phyloP scores from a whole-genome alignment of 805 yeast species.

The Candida maesae region DNA sequence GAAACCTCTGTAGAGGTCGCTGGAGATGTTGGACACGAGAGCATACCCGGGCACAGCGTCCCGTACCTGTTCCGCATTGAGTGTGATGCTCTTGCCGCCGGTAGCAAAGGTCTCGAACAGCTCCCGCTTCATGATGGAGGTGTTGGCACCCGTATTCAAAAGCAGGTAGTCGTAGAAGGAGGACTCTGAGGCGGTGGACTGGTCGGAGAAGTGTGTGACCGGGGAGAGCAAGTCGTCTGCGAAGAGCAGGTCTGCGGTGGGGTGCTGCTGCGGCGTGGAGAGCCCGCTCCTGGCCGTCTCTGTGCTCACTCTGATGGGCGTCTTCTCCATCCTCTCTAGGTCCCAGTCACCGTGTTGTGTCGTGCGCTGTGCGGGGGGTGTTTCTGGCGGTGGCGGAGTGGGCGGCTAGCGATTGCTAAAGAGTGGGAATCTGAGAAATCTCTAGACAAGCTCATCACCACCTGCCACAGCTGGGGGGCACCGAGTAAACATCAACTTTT shows the following conservation, averaged over 20 bases:
- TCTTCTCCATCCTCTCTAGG: too few relatives aligned
- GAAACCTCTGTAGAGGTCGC: constrained; percentile 21
- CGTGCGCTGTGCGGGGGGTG: too few relatives aligned
- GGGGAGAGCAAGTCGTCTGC: constrained; percentile 15
- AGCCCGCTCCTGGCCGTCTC: not conserved
- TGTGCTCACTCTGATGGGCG: too few relatives aligned
- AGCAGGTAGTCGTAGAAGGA: constrained; percentile 21
- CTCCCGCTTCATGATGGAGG: constrained; percentile 11
- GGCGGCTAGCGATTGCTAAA: too few relatives aligned
- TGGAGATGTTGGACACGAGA: constrained; percentile 19
- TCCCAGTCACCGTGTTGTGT: too few relatives aligned
- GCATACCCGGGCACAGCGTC: constrained; percentile 18
- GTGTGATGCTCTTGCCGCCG: constrained; percentile 2
- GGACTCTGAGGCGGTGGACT: constrained; percentile 7
- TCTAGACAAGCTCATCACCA: too few relatives aligned
- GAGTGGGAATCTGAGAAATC: too few relatives aligned
- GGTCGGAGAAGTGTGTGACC: constrained; percentile 14
- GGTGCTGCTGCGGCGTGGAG: not conserved
- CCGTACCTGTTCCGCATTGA: constrained; percentile 8
- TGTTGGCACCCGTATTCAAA: not conserved
- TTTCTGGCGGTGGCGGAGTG: too few relatives aligned
- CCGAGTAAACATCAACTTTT: too few relatives aligned
- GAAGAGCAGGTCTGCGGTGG: constrained; percentile 5
- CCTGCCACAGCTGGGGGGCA: too few relatives aligned
- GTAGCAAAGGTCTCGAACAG: constrained; percentile 15